Evolutionary conservation across 805 yeast genomes (phyloP), one percentile per base, ranked within the genome.

Genomic region (Candida odintsovae): DNA sequence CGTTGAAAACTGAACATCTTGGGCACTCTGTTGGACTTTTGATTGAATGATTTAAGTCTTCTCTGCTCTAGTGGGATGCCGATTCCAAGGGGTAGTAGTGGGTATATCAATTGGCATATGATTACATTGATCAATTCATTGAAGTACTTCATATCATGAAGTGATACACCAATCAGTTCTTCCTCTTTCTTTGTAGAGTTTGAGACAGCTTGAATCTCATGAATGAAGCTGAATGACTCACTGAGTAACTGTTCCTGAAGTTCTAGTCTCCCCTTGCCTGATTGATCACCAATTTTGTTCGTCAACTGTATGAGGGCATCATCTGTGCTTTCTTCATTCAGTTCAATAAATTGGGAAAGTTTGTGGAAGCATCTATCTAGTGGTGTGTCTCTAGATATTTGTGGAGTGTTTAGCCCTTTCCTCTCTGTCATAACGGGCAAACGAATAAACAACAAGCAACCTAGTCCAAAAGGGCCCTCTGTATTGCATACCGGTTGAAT

Each of bases 71-170:
- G 58, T 0, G 92, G 86, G 2, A 87, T 73, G 1, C 90, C 86
- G 20, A 82, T 70, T 2, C 75, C 76, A 9, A 61, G 48, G 0
- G 82, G 77, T 1, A 88, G 50, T 43, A 78, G 76, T 0, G 90
- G 78, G 53, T 83, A 84, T 0, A 92, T 71, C 0, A 95, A 90
- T 52, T 82, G 83, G 2, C 84, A 64, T 0, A 90, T 77, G 2
- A 90, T 69, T 11, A 84, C 48, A 51, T 82, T 84, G 18, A 85
- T 63, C 39, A 92, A 59, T 20, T 72, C 76, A 31, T 85, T 83
- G 46, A 94, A 76, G 4, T 78, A 75, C 59, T 82, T 85, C 75
- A 92, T 81, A 61, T 94, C 98, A 56, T 88, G 90, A 10, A 92
- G 70, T 0, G 97, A 87, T 15, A 92, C 82, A 9, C 84, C 70